Evolutionary conservation across 192 early-diverging fungal species (phyloP).

Genomic region (Coemansia sp.): DNA sequence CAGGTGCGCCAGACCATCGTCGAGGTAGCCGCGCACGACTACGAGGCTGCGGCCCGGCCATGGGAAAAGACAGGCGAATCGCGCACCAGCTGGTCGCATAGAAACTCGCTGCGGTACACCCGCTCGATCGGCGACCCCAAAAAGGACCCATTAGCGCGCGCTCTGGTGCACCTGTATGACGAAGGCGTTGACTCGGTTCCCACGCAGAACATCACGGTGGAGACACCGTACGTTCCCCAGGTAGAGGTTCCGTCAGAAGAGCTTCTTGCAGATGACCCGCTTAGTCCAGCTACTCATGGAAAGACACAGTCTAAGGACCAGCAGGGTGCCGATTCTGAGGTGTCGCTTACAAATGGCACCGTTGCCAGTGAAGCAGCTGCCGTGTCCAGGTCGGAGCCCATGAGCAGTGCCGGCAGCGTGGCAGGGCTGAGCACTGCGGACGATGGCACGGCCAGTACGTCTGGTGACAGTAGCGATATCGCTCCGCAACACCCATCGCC

Average conservation of each 20-base stretch:
- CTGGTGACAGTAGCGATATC: background rate
- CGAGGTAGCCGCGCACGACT: constrained; percentile 49
- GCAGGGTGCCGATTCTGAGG: background rate
- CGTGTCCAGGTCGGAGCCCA: no score
- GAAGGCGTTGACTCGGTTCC: constrained; percentile 16
- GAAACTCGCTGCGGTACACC: constrained; percentile 46
- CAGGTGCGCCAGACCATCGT: constrained; percentile 48
- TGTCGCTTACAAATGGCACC: background rate
- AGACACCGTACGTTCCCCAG: constrained; percentile 31
- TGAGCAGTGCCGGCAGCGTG: background rate
- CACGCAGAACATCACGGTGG: constrained; percentile 23
- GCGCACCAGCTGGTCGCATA: constrained; percentile 35
- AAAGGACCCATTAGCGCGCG: constrained; percentile 40
- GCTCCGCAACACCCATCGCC: constrained; percentile 5
- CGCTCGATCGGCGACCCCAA: constrained; percentile 34
- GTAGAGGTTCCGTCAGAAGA: constrained; percentile 10
- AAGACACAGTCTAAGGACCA: background rate
- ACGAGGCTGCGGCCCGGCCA: constrained; percentile 41
- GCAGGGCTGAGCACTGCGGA: background rate
- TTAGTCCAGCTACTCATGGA: background rate
- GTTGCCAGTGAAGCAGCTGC: background rate
- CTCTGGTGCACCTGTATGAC: constrained; percentile 42
- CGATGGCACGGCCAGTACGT: background rate
- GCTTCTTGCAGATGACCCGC: background rate
- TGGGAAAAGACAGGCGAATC: constrained; percentile 51